Percentiles rank a stretch among this genome's conserved stretches.
These are phyloP conservation scores for Mycena vitilis DNA, from an alignment of 768 basidiomycete species.

Conservation along the genomic window DNA sequence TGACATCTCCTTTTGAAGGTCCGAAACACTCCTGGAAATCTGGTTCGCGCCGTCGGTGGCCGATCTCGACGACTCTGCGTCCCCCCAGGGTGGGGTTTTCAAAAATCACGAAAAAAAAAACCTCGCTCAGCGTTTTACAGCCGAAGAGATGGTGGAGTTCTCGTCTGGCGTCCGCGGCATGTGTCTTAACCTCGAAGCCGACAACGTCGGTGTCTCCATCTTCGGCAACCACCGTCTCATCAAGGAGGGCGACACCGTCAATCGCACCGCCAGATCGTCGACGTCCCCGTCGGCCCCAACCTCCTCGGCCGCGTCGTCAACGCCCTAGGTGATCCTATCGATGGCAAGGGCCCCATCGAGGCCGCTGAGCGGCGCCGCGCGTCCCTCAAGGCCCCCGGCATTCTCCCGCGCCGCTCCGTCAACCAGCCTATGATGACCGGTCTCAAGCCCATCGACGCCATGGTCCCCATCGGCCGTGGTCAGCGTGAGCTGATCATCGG, in stretches of 20 bases:
- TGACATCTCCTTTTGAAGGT: constrained; percentile 82
- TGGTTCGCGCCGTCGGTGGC: constrained; percentile 92
- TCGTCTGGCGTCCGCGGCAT: constrained; percentile 99
- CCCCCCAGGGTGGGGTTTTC: too few species aligned
- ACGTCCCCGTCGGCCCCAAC: constrained; percentile 97
- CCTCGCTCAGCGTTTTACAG: constrained; percentile 53
- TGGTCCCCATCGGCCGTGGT: constrained; percentile 99
- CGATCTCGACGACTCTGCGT: constrained; percentile 47
- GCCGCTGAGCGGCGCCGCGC: constrained; percentile 95
- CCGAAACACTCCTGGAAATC: constrained; percentile 95
- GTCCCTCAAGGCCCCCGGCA: constrained; percentile 98
- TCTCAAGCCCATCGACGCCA: constrained; percentile 99
- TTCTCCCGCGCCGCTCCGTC: constrained; percentile 98
- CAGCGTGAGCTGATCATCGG: constrained; percentile 99
- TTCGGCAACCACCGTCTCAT: constrained; percentile 98
- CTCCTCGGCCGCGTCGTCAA: constrained; percentile 99
- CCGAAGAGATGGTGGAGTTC: constrained; percentile 99
- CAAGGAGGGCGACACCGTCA: constrained; percentile 99
- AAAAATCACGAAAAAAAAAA: constrained; percentile 58
- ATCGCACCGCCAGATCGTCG: constrained; percentile 99
- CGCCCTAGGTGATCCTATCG: constrained; percentile 99
- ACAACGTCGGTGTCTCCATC: constrained; percentile 99
- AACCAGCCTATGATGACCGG: constrained; percentile 99
- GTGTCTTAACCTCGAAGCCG: constrained; percentile 99
- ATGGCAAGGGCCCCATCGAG: constrained; percentile 98